Evolutionary conservation across 768 basidiomycete species (phyloP), one percentile per base, ranked within the genome.

Genomic region (Hericium rajendrae): DNA sequence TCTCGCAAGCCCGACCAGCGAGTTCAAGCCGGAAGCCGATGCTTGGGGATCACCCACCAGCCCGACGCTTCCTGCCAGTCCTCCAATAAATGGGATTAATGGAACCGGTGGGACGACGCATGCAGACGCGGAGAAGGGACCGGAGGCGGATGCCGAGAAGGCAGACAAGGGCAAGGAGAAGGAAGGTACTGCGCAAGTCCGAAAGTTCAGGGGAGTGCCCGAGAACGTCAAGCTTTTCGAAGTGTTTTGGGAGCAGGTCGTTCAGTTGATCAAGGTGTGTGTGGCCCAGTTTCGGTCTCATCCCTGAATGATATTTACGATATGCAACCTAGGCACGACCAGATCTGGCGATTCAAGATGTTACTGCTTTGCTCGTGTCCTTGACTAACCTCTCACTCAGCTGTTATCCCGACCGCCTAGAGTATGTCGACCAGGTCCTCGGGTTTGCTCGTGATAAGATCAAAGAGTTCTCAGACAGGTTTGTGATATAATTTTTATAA

Each of bases 181-280:
- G 69, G 88, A 83, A 62, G 62, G 56, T 3, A 63, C 59, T 46
- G 58, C 9, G 26, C n/a, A 13, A 46, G 79, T 84, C 38, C 82
- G 78, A 65, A 97, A 94, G 71, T 98, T 97, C 75, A 77, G 97
- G 69, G 97, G 97, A 18, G 85, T 98, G 46, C 97, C 97, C 8
- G 90, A 94, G 68, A 81, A 97, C 62, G 97, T 97, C 22, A 91
- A 88, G 67, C 72, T 99, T 53, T 99, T 99, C 60, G 97, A 99
- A 68, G 94, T 98, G 11, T 99, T 98, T 69, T 99, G 97, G 95
- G 86, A 89, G 61, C 97, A 99, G 69, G 92, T 98, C 5, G 94
- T 98, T 11, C 88, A 97, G 68, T 82, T 99, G 26, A 94, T 99
- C 77, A 97, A 94, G 82, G 94, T 91, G 63, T 46, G 51, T 5